A percentile compares a stretch with the other conserved stretches of the same genome.
Conservation (phyloP, 2,329 filamentous ascomycete species). For the Ophiostoma tasmaniense region DNA sequence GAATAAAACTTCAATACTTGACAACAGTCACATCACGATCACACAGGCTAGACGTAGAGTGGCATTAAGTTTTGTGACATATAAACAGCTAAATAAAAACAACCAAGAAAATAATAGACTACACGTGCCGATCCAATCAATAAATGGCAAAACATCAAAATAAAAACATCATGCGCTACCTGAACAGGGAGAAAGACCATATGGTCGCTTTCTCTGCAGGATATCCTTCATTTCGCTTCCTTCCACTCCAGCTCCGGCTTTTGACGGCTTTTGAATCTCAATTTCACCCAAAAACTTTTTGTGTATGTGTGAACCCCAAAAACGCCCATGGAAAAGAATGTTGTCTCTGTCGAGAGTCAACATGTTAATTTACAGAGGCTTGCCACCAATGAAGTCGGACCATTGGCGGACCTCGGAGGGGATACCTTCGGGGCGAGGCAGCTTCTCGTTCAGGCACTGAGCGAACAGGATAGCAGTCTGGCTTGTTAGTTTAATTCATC, state of each 20-base stretch:
- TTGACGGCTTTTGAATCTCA: conserved; percentile 4
- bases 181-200: not conserved
- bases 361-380: conserved; percentile 54
- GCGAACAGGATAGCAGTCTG: conserved; percentile 94
- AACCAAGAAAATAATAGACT: conserved; percentile 2
- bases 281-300: conserved; percentile 1
- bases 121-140: not conserved
- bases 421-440: conserved; percentile 80
- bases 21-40: not conserved
- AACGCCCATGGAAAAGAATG: conserved; percentile 14
- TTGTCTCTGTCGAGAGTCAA: not conserved
- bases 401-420: conserved; percentile 86
- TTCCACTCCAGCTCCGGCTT: not conserved
- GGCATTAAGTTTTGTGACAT: conserved; percentile 11
- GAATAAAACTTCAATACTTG: too few relatives aligned
- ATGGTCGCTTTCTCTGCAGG: not conserved
- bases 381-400: conserved; percentile 90
- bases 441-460: conserved; percentile 93
- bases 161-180: conserved; percentile 4
- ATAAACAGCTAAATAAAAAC: conserved; percentile 2
- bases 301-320: conserved; percentile 9
- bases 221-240: not conserved
- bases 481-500: not conserved
- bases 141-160: not conserved
- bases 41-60: conserved; percentile 9